phyloP scores from a whole-genome alignment of 164 flowering plant genomes.

The Macadamia tetraphylla region DNA sequence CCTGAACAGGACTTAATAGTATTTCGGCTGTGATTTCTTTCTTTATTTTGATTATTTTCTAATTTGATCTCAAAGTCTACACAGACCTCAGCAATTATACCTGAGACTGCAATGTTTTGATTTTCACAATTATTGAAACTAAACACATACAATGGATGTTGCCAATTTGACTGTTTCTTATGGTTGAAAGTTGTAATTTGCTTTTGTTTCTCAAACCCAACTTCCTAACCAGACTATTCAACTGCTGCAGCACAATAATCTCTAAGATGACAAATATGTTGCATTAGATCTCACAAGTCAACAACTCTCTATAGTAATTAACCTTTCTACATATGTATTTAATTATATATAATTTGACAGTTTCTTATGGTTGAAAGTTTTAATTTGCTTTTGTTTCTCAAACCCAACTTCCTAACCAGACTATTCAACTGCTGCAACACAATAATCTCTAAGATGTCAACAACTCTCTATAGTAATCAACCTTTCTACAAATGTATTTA shows the following conservation, averaged over 20 bases:
- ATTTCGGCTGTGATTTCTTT: no score
- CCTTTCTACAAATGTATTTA: neutral
- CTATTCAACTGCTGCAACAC: neutral
- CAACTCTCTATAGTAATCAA: neutral
- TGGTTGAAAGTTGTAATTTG: neutral
- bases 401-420: neutral
- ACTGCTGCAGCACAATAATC: no score
- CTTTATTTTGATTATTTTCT: no score
- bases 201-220: neutral
- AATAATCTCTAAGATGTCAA: neutral
- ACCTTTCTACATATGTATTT: neutral
- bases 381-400: neutral
- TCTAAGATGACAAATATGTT: neutral
- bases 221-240: neutral
- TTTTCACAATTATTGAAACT: no score
- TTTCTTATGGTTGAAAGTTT: neutral
- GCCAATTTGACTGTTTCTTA: neutral
- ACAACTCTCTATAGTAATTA: constrained; percentile 2
- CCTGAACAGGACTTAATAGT: no score
- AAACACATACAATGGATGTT: neutral
- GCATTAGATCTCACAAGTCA: constrained; percentile 3
- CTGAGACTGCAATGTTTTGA: neutral
- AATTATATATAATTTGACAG: neutral
- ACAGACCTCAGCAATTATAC: no score
- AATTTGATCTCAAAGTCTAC: no score